Evolutionary conservation across 129 eudicot species (phyloP).

Genomic region (Lonicera japonica): DNA sequence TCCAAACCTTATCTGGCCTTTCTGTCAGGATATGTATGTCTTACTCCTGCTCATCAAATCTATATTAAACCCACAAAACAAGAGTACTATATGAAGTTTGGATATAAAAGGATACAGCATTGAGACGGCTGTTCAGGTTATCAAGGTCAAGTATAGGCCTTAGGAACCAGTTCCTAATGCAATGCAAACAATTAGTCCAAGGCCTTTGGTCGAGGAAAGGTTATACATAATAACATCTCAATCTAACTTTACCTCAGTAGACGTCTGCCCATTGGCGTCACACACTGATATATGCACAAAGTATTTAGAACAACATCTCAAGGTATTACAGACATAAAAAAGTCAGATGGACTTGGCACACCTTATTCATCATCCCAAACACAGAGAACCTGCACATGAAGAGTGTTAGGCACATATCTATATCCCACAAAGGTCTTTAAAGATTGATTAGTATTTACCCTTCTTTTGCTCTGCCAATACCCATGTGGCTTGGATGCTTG

Average conservation of each 20-base stretch:
- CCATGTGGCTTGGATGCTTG: slow-evolving; percentile 99
- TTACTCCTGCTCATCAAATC: background rate
- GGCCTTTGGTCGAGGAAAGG: slow-evolving; percentile 8
- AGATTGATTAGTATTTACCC: slow-evolving; percentile 40
- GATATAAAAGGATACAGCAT: slow-evolving; percentile 66
- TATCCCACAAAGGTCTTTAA: background rate
- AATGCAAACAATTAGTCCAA: slow-evolving; percentile 16
- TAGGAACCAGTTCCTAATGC: slow-evolving; percentile 80
- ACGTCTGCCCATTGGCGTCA: slow-evolving; percentile 91
- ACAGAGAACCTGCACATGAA: slow-evolving; percentile 76
- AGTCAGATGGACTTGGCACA: slow-evolving; percentile 23
- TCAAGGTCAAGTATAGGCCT: slow-evolving; percentile 86
- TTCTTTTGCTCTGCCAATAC: slow-evolving; percentile 93
- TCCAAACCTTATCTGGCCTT: background rate
- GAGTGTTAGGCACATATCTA: slow-evolving; percentile 9
- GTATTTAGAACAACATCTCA: slow-evolving; percentile 4
- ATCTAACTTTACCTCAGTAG: slow-evolving; percentile 58
- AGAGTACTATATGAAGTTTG: background rate
- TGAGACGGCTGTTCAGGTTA: slow-evolving; percentile 64
- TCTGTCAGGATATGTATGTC: background rate
- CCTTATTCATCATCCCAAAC: slow-evolving; percentile 99
- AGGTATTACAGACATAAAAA: slow-evolving; percentile 12
- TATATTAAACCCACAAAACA: background rate
- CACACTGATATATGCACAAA: slow-evolving; percentile 50
- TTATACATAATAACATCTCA: slow-evolving; percentile 5